These are phyloP conservation scores for Paxillus involutus DNA, from an alignment of 768 basidiomycete genomes.

Conservation along the genomic window DNA sequence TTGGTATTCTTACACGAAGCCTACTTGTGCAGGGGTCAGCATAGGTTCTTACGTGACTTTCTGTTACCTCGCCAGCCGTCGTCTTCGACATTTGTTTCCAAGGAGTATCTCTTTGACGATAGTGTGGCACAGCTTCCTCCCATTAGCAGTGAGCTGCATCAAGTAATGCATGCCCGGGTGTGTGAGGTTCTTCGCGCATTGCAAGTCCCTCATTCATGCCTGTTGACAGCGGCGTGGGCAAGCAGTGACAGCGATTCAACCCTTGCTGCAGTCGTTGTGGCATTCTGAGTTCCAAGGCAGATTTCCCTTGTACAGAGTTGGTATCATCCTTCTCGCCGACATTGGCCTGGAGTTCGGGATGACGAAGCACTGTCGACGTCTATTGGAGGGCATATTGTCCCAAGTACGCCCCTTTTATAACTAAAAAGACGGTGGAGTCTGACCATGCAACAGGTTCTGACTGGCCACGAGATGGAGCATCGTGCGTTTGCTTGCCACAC, in stretches of 20 bases:
- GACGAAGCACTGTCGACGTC: constrained; percentile 58
- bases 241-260: constrained; percentile 59
- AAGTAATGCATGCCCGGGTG: constrained; percentile 41
- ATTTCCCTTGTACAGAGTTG: constrained; percentile 65
- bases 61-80: constrained; percentile 58
- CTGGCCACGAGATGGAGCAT: constrained; percentile 72
- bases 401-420: constrained; percentile 48
- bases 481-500: constrained; percentile 75
- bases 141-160: constrained; percentile 42
- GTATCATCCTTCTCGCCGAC: constrained; percentile 74
- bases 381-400: constrained; percentile 80
- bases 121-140: constrained; percentile 31
- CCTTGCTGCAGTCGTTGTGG: constrained; percentile 73
- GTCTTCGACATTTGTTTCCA: constrained; percentile 49
- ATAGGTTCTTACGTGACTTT: constrained; percentile 63
- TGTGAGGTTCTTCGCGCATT: constrained; percentile 24
- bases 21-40: constrained; percentile 50
- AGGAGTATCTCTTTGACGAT: constrained; percentile 56
- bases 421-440: background rate
- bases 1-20: background rate
- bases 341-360: constrained; percentile 76
- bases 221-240: constrained; percentile 59
- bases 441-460: constrained; percentile 52
- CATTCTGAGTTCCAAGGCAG: constrained; percentile 77
- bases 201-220: constrained; percentile 4